Conservation (phyloP, 306 rosid species). For the Vachellia collinsii region DNA sequence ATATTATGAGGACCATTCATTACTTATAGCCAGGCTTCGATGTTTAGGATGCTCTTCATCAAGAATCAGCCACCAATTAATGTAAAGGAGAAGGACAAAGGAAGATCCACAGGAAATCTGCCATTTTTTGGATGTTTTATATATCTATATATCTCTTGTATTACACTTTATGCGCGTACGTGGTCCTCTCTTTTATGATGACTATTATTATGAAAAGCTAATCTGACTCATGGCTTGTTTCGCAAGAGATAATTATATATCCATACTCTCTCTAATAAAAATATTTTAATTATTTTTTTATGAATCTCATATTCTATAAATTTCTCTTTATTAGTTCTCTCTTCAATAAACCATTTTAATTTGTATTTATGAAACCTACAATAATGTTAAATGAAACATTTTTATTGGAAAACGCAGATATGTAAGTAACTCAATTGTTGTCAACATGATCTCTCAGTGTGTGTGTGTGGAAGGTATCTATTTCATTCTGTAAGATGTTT, state of each 20-base stretch:
- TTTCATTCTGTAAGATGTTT: not conserved
- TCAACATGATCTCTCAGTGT: no score
- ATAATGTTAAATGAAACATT: no score
- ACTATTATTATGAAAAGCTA: not conserved
- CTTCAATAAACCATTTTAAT: no score
- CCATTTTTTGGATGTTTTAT: not conserved
- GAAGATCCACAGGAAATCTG: not conserved
- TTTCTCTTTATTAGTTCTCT: no score
- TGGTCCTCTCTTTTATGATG: constrained; percentile 2
- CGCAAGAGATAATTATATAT: no score
- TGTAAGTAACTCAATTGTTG: no score
- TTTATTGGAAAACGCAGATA: no score
- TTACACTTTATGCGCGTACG: not conserved
- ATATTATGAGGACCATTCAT: not conserved
- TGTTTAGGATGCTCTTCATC: not conserved
- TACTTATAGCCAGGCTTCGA: not conserved
- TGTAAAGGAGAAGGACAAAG: not conserved
- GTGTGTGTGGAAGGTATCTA: not conserved
- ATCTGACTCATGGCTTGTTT: not conserved
- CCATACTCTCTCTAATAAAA: no score
- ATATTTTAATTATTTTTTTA: no score
- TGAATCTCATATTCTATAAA: no score
- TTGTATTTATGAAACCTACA: no score
- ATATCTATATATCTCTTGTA: not conserved
- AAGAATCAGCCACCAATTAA: not conserved